A percentile compares a stretch with the other conserved stretches of the same genome.
These are phyloP conservation scores for Blastobotrys serpentis DNA, from an alignment of 1,139 yeast genomes.

Conservation along the genomic window DNA sequence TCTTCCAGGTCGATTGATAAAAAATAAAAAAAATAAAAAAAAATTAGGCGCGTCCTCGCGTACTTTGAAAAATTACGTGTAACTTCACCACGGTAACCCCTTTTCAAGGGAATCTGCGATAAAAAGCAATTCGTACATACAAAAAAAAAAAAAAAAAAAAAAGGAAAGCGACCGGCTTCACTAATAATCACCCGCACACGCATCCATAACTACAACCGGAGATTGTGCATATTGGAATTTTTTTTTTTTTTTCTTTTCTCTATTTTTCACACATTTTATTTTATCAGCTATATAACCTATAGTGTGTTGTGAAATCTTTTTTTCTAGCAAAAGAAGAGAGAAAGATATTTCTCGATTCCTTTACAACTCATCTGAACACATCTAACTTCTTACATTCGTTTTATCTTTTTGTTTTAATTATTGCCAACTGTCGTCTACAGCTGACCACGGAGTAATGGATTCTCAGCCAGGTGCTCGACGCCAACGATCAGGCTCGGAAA, in stretches of 20 bases:
- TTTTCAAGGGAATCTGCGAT: background rate
- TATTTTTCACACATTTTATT: background rate
- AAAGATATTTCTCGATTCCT: background rate
- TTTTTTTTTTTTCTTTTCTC: background rate
- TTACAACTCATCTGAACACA: background rate
- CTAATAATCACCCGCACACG: too few relatives aligned
- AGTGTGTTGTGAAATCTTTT: background rate
- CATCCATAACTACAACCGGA: too few relatives aligned
- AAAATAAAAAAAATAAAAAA: too few relatives aligned
- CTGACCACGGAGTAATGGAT: conserved; percentile 1
- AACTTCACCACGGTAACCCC: background rate
- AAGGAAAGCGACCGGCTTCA: too few relatives aligned
- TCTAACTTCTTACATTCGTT: background rate
- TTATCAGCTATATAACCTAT: background rate
- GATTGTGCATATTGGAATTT: too few relatives aligned
- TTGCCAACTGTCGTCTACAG: too few relatives aligned
- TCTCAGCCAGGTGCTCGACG: background rate
- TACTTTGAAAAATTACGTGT: background rate
- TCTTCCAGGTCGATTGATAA: too few relatives aligned
- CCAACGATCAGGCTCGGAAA: conserved; percentile 15
- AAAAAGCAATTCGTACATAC: background rate
- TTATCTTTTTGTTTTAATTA: background rate
- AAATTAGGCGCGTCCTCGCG: background rate
- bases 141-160: background rate
- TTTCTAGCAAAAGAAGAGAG: background rate